These are phyloP conservation scores for Populus pruinosa DNA, from an alignment of 345 rosid genomes.

Conservation along the genomic window DNA sequence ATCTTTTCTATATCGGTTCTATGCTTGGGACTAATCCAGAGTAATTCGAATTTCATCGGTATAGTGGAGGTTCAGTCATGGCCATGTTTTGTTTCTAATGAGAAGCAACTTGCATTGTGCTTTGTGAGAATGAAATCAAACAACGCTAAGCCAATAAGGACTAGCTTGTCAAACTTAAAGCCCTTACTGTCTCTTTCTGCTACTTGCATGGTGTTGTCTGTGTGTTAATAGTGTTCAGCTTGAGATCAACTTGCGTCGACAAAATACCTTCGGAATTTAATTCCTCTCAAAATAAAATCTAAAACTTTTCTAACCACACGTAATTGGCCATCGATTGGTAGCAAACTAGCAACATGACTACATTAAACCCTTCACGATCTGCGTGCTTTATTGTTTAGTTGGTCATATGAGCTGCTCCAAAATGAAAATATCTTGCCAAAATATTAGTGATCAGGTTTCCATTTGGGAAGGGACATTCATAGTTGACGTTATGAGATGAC, in stretches of 20 bases:
- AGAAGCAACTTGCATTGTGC: neutral
- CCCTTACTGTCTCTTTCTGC: neutral
- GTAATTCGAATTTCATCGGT: neutral
- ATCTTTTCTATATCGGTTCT: neutral
- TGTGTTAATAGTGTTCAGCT: neutral
- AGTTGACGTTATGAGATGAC: neutral
- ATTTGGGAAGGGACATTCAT: neutral
- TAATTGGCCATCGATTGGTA: neutral
- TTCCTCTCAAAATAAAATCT: neutral
- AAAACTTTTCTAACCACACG: neutral
- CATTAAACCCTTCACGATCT: neutral
- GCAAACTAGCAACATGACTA: neutral
- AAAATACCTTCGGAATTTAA: neutral
- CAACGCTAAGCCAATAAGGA: neutral
- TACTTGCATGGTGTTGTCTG: neutral
- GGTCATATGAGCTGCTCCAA: neutral
- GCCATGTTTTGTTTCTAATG: neutral
- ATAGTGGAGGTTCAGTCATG: neutral
- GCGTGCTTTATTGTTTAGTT: neutral
- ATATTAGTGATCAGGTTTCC: neutral
- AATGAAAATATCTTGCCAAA: neutral
- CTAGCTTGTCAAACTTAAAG: neutral
- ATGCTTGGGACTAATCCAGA: neutral
- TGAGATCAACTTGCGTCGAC: neutral
- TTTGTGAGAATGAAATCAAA: neutral